Conservation (phyloP, 345 rosid species). For the Lepidium africanum region DNA sequence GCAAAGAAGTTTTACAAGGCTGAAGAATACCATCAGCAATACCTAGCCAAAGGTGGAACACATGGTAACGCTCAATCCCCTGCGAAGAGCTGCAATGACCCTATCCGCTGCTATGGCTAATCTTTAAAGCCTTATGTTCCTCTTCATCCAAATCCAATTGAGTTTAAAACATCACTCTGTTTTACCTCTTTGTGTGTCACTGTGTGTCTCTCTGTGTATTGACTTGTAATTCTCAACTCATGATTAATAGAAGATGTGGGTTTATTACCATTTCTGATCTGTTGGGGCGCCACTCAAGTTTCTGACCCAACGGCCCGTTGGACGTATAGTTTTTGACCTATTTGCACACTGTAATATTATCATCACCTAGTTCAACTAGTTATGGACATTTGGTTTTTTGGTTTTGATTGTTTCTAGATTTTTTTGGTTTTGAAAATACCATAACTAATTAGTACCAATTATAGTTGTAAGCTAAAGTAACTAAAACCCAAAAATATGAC, state of each 20-base stretch:
- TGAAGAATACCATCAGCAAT: constrained; percentile 91
- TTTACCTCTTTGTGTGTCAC: not conserved
- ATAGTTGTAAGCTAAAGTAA: too few relatives aligned
- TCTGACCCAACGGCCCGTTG: not conserved
- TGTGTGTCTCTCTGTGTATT: not conserved
- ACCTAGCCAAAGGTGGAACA: constrained; percentile 85
- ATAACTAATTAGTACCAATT: too few relatives aligned
- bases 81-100: constrained; percentile 79
- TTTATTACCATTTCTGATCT: not conserved
- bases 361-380: too few relatives aligned
- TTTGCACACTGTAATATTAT: too few relatives aligned
- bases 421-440: too few relatives aligned
- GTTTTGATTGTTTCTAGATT: too few relatives aligned
- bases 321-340: not conserved
- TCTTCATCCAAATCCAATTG: not conserved
- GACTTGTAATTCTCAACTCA: not conserved
- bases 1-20: constrained; percentile 87
- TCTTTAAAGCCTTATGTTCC: not conserved
- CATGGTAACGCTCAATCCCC: constrained; percentile 68
- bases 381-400: too few relatives aligned
- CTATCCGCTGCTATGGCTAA: constrained; percentile 86
- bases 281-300: not conserved
- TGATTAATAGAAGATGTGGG: not conserved
- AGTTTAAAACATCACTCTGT: too few relatives aligned
- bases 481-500: too few relatives aligned